Conservation (phyloP, 345 rosid genomes). For the Brassica napus region Da-Ae NC_063440.1:2656001-2656500, state of each 20-base stretch:
- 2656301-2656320: slow-evolving; percentile 67
- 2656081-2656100: slow-evolving; percentile 73
- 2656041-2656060: slow-evolving; percentile 42
- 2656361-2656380: slow-evolving; percentile 63
- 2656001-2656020: slow-evolving; percentile 66
- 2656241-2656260: slow-evolving; percentile 44
- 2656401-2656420: slow-evolving; percentile 86
- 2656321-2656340: slow-evolving; percentile 63
- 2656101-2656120: slow-evolving; percentile 90
- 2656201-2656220: slow-evolving; percentile 67
- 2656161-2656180: slow-evolving; percentile 59
- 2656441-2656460: slow-evolving; percentile 90
- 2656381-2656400: slow-evolving; percentile 64
- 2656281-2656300: slow-evolving; percentile 73
- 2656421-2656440: slow-evolving; percentile 82
- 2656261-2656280: slow-evolving; percentile 64
- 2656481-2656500: slow-evolving; percentile 89
- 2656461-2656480: slow-evolving; percentile 76
- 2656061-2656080: slow-evolving; percentile 61
- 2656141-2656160: slow-evolving; percentile 72
- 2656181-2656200: slow-evolving; percentile 68
- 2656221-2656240: slow-evolving; percentile 45
- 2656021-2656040: slow-evolving; percentile 78
- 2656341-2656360: slow-evolving; percentile 81
- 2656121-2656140: slow-evolving; percentile 74